Evolutionary conservation across 805 yeast genomes (phyloP), one percentile per base, ranked within the genome.

Genomic region (Candida patagonica): DNA sequence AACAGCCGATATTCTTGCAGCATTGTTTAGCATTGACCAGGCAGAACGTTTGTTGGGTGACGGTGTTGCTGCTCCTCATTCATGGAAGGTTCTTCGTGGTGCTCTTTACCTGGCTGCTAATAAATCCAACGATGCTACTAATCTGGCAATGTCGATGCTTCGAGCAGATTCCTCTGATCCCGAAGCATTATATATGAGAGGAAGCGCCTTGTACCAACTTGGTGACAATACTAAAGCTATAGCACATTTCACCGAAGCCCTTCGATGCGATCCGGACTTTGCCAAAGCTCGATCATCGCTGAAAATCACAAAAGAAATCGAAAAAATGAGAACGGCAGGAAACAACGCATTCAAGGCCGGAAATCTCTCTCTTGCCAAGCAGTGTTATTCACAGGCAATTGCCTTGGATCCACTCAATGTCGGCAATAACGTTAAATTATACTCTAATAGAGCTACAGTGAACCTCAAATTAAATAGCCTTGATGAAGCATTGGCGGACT

Each of bases 361-460:
- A 29, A 66, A 76, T 47, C 79, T 65, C 48, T 67, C 66, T 4
- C 66, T 68, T 25, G 96, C 96, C 6, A 64, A 78, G n/a, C 77
- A 71, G 8, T 56, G 67, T 2, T 89, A 92, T 59, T 72, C 89
- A 1, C 57, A 69, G 45, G 96, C 96, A 6, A 80, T 89, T 26
- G 79, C 69, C 22, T 48, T 80, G 10, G 80, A 80, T 48, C 63
- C 72, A 2, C 48, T 61, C 9, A 77, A 78, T 38, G 74, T 83
- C 2, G 70, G 78, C 24, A 50, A 50, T 12, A 59, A 54, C 41
- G 42, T 61, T 35, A 56, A 52, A 42, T 76, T 80, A 46, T 85
- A 68, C 55, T 79, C 95, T 7, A 89, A 89, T 61, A 70, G 96
- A 47, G 96, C 97, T 0, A 87, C 88, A 43, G 94, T 83, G 1